Evolutionary conservation across 2,329 filamentous ascomycete species (phyloP).

Genomic region (Fonsecaea pugnacius): DNA sequence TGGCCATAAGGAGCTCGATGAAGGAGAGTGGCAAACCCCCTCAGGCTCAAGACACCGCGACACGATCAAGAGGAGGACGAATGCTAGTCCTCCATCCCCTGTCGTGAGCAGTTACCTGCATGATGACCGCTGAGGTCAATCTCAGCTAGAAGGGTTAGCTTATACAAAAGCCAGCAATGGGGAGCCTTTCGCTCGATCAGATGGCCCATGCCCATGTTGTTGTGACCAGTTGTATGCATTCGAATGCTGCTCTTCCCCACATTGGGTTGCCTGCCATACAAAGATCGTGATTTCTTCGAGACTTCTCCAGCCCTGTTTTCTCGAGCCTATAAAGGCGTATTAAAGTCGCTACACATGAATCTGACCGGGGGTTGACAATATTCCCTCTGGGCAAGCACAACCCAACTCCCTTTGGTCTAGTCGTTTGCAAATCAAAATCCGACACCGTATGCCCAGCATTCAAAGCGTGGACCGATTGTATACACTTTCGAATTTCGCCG

Average conservation of each 20-base stretch:
- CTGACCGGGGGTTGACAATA: neutral
- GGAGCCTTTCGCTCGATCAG: too few species aligned
- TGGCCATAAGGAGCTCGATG: too few species aligned
- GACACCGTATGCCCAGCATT: constrained; percentile 3
- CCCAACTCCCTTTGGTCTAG: constrained; percentile 4
- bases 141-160: too few species aligned
- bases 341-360: neutral
- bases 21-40: too few species aligned
- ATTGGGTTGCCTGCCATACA: neutral
- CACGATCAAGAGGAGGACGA: too few species aligned
- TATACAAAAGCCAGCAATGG: too few species aligned
- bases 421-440: constrained; percentile 8
- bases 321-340: neutral
- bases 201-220: too few species aligned
- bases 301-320: neutral
- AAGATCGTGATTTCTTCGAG: neutral
- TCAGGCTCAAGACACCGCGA: too few species aligned
- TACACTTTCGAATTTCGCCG: constrained; percentile 1
- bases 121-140: too few species aligned
- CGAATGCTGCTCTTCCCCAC: neutral
- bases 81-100: too few species aligned
- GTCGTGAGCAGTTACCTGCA: too few species aligned
- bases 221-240: too few species aligned
- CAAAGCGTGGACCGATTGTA: constrained; percentile 4
- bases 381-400: constrained; percentile 1